Base-by-base conservation (phyloP, 148 eudicot species). In the Fagopyrum tataricum region DNA sequence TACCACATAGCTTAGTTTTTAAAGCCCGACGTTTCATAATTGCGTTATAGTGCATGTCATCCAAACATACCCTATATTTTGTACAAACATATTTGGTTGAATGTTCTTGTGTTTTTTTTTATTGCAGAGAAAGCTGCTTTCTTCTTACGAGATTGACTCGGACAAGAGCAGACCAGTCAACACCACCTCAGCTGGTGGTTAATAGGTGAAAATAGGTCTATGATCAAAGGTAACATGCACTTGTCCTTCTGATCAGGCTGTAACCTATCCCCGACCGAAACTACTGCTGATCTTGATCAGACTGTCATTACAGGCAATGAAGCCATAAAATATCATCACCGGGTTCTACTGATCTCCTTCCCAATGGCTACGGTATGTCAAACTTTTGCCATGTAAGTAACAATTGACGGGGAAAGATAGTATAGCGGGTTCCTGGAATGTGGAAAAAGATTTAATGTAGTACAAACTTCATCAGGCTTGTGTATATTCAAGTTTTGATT, bases 111-210 rank as follows among this genome's bases (percentile, higher is more conserved):
- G 66, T 55, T 78, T 75, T 55, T 78, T 75, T 4, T 47, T 56
- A 61, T 70, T 49, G 74, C 86, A 83, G 86, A 83, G 86, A 83
- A 80, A 67, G 76, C 76, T 83, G 72, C 82, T 83, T 46, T 77
- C 86, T 49, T 80, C 86, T 31, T 81, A 78, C 43, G 84, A 80
- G 20, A 73, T 76, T 24, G 86, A 83, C n/a, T 71, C 83, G 53
- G 85, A 77, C 62, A 77, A 79, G 78, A 74, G 58, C 71, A 14
- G 81, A 44, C 53, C 53, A 7, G 51, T 44, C 53, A 44, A 64
- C 43, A 37, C 31, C 69, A 31, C 44, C 43, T 37, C 69, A 64
- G 52, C 37, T 24, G 73, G 40, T 11, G 73, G 55, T 43, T 70
- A 4, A 70, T 70, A 10, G 72, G 52, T 7, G 17, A 70, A 20